Conservation (phyloP, 495 filamentous ascomycete species). For the Hyaloscypha bicolor region DNA sequence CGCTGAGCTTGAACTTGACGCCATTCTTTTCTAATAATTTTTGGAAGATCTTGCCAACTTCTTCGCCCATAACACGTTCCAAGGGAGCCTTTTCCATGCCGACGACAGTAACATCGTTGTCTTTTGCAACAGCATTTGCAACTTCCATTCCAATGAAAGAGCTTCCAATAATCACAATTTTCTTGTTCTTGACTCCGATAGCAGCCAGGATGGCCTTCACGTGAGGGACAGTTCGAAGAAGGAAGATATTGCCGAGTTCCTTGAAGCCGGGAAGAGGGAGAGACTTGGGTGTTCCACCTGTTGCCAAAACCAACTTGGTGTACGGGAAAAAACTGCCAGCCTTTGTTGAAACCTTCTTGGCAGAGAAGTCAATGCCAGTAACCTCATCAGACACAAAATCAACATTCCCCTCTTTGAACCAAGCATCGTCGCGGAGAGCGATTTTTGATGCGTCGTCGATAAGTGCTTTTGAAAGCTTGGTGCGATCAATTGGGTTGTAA, state of each 20-base stretch:
- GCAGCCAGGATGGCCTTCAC: slow-evolving; percentile 74
- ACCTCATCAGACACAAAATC: slow-evolving; percentile 76
- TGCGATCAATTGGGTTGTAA: slow-evolving; percentile 84
- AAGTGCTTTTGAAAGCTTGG: slow-evolving; percentile 93
- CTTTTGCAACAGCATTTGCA: slow-evolving; percentile 71
- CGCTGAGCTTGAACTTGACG: slow-evolving; percentile 81
- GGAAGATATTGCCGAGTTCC: slow-evolving; percentile 83
- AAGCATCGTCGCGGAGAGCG: slow-evolving; percentile 70
- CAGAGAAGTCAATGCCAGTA: slow-evolving; percentile 70
- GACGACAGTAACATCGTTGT: slow-evolving; percentile 84
- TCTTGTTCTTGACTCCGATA: slow-evolving; percentile 83
- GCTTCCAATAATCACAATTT: slow-evolving; percentile 86
- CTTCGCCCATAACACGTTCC: slow-evolving; percentile 82
- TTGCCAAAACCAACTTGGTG: slow-evolving; percentile 86
- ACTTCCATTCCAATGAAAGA: slow-evolving; percentile 98
- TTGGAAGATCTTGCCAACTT: slow-evolving; percentile 81
- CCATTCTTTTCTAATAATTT: slow-evolving; percentile 78
- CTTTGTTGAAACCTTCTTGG: slow-evolving; percentile 71
- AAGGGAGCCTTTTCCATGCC: slow-evolving; percentile 88
- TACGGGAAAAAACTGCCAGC: slow-evolving; percentile 72
- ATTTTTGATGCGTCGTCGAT: slow-evolving; percentile 81
- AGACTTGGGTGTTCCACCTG: slow-evolving; percentile 76
- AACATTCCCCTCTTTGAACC: slow-evolving; percentile 76
- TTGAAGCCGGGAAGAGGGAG: slow-evolving; percentile 86
- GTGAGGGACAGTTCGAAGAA: slow-evolving; percentile 73